Evolutionary conservation across 306 rosid genomes (phyloP).

Genomic region (Acacia melanoxylon): DNA sequence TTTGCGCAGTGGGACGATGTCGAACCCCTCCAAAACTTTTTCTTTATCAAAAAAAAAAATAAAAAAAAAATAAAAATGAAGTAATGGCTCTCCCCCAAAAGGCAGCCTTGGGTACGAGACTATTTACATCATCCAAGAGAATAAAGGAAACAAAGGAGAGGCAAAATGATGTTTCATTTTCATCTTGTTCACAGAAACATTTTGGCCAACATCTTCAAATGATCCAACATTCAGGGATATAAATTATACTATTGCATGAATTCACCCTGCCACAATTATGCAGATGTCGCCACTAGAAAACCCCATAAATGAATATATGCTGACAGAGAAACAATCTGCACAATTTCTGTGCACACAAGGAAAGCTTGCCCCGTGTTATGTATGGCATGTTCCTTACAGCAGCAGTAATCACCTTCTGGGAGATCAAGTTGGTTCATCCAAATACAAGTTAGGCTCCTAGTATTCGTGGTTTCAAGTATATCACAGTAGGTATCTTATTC

Average conservation of each 20-base stretch:
- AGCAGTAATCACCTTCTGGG: slow-evolving; percentile 30
- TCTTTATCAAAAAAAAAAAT: no score
- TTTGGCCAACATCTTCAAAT: background rate
- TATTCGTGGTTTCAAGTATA: slow-evolving; percentile 18
- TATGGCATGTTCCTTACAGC: slow-evolving; percentile 28
- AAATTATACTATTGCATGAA: slow-evolving; percentile 1
- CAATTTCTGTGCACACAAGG: slow-evolving; percentile 5
- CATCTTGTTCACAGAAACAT: background rate
- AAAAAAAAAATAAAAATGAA: no score
- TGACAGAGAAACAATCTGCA: background rate
- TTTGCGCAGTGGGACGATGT: no score
- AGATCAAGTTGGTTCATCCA: slow-evolving; percentile 48
- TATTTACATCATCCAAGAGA: background rate
- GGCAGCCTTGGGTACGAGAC: background rate
- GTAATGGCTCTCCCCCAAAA: background rate
- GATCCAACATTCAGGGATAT: background rate
- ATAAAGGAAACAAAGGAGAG: background rate
- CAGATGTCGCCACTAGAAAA: background rate
- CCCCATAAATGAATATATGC: background rate
- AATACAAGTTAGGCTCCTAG: slow-evolving; percentile 39
- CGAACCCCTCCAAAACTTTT: no score
- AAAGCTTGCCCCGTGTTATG: slow-evolving; percentile 6
- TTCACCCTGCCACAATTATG: slow-evolving; percentile 2
- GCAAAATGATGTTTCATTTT: background rate
- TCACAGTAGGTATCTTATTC: slow-evolving; percentile 5